phyloP scores from a whole-genome alignment of 139 green algal species.

The Asterochloris erici region DNA sequence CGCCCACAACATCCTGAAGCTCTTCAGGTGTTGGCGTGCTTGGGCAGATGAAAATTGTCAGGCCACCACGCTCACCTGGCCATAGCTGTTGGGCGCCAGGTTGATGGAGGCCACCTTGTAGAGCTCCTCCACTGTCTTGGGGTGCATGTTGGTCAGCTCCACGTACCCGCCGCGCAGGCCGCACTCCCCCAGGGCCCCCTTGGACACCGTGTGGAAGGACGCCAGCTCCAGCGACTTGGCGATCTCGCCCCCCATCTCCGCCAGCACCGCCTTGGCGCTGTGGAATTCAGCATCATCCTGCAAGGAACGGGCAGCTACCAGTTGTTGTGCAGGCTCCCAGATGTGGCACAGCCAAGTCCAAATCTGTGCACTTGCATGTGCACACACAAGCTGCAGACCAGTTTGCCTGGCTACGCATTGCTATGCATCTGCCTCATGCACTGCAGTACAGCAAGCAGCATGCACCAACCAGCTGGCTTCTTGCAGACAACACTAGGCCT shows the following conservation, averaged over 20 bases:
- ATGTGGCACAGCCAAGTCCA: too few relatives aligned
- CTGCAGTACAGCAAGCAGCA: too few relatives aligned
- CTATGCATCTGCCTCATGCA: too few relatives aligned
- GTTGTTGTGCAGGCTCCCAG: too few relatives aligned
- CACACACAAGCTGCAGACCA: too few relatives aligned
- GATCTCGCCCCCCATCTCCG: conserved; percentile 65
- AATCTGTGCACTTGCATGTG: too few relatives aligned
- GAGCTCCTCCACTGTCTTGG: conserved; percentile 66
- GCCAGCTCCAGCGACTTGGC: conserved; percentile 61
- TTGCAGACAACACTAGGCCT: too few relatives aligned
- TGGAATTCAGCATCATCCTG: conserved; percentile 84
- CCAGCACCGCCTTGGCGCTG: conserved; percentile 74
- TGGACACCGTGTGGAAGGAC: conserved; percentile 84
- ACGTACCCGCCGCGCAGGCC: conserved; percentile 54
- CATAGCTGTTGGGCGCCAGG: conserved; percentile 84
- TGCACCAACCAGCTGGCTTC: too few relatives aligned
- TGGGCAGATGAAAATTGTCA: too few relatives aligned
- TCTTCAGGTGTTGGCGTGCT: too few relatives aligned
- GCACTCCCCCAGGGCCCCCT: conserved; percentile 52
- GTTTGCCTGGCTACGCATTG: too few relatives aligned
- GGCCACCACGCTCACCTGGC: conserved; percentile 63
- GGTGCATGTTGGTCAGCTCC: conserved; percentile 77
- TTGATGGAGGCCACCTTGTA: conserved; percentile 88
- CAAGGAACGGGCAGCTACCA: neutral
- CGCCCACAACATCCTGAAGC: too few relatives aligned